Evolutionary conservation across 2,329 filamentous ascomycete species (phyloP).

Genomic region (Bisporella sp.): DNA sequence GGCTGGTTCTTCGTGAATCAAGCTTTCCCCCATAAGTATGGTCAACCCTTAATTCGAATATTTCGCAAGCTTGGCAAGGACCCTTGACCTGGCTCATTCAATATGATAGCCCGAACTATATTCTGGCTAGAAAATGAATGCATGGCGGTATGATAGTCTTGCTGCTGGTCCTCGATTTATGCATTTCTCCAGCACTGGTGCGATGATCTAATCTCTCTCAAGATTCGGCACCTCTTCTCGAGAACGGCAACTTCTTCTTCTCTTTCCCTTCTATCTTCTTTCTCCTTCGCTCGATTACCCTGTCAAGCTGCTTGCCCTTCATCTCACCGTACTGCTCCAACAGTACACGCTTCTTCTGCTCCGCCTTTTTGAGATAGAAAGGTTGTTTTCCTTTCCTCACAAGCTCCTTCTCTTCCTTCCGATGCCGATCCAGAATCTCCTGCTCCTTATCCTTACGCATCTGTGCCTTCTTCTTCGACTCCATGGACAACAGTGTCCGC

Average conservation of each 20-base stretch:
- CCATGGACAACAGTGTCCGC: conserved; percentile 68
- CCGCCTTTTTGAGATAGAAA: conserved; percentile 87
- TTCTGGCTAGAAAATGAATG: too few species aligned
- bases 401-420: conserved; percentile 74
- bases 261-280: conserved; percentile 88
- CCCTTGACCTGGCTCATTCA: too few species aligned
- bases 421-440: conserved; percentile 66
- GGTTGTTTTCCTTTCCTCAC: conserved; percentile 86
- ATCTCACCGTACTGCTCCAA: conserved; percentile 74
- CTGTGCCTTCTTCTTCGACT: conserved; percentile 67
- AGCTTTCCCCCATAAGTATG: too few species aligned
- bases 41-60: too few species aligned
- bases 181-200: too few species aligned
- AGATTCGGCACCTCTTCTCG: conserved; percentile 35
- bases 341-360: conserved; percentile 81
- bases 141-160: too few species aligned
- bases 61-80: too few species aligned
- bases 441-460: conserved; percentile 62
- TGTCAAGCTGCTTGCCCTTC: conserved; percentile 79
- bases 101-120: too few species aligned
- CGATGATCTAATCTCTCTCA: not conserved
- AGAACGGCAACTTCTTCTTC: conserved; percentile 64
- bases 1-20: too few species aligned
- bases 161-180: too few species aligned
- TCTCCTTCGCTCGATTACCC: conserved; percentile 75